Evolutionary conservation across 306 rosid species (phyloP).

Genomic region (Benincasa hispida): DNA sequence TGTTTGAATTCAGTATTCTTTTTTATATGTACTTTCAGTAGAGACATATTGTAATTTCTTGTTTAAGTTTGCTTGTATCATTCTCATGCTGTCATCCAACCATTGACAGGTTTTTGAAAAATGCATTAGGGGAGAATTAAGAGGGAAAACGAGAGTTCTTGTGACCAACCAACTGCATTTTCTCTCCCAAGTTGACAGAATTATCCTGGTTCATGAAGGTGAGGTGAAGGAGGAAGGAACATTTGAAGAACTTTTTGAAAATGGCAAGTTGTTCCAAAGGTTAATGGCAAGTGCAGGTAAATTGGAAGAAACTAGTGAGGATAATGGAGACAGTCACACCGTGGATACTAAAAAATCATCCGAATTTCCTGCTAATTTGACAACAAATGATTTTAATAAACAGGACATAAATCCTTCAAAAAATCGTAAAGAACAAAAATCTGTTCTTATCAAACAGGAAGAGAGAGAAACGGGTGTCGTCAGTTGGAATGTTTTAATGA

Average conservation of each 20-base stretch:
- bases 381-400: constrained; percentile 18
- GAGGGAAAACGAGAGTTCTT: constrained; percentile 74
- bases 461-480: constrained; percentile 81
- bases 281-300: constrained; percentile 91
- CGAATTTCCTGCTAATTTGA: constrained; percentile 26
- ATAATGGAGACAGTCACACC: constrained; percentile 21
- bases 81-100: constrained; percentile 8
- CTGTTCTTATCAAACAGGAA: constrained; percentile 66
- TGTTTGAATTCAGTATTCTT: neutral
- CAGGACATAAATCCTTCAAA: constrained; percentile 23
- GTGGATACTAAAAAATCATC: constrained; percentile 14
- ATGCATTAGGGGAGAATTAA: constrained; percentile 67
- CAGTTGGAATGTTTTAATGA: constrained; percentile 56
- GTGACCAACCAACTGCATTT: constrained; percentile 91
- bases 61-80: neutral
- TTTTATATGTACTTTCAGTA: neutral
- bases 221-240: constrained; percentile 81
- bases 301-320: constrained; percentile 51
- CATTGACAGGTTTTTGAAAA: constrained; percentile 63
- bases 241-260: constrained; percentile 60
- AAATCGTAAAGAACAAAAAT: constrained; percentile 44
- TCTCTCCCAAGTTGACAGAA: constrained; percentile 77
- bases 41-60: neutral
- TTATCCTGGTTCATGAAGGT: constrained; percentile 72
- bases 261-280: constrained; percentile 68